Base-by-base conservation (phyloP, 2,329 filamentous ascomycete genomes). In the Curvularia spicifera region DNA sequence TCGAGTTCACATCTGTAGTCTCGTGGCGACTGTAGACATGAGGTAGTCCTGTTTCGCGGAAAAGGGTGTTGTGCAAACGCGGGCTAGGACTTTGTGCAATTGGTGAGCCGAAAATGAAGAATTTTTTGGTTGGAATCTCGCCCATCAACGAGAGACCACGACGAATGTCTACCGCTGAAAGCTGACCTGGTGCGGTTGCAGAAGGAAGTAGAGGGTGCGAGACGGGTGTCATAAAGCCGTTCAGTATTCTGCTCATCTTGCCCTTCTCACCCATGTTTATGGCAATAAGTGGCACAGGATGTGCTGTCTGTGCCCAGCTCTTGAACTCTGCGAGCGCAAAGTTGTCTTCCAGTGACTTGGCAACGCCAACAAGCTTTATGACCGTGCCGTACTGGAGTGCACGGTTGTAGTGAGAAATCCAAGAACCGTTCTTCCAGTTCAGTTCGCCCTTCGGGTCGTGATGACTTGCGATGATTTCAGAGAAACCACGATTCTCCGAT, bases 261-360 rank as follows among this genome's bases (percentile, higher is more conserved):
- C 95, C 95, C 26, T 86, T 82, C 47, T 87, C 82, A 29, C 94
- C 93, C 94, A 99, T 98, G 78, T 99, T 99, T 74, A 99, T 90
- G 1, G 91, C 92, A 67, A 99, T 97, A 54, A 99, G 80, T 0
- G 93, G 94, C n/a, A 88, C 87, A 52, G 89, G 83, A 71, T 96
- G 90, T 1, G 90, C 85, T 24, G 84, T 81, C 37, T 86, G 82
- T 78, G 93, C 93, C 80, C 86, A 89, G 22, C 83, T 79, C 80
- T 91, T 93, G 85, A 99, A 99, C 48, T 85, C 86, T 40, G 87
- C 87, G 29, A 98, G 84, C 40, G 90, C 87, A 72, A 91, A 95
- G 76, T 99, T 99, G 78, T 98, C 93, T 59, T 93, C 87, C 45
- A 94, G 81, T 20, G 78, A 84, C 54, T 84, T 86, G 1, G 94